A percentile compares a stretch with the other conserved stretches of the same genome.
Evolutionary conservation across 129 eudicot genomes (phyloP).

Genomic region (Chrysanthemum seticuspe): DNA sequence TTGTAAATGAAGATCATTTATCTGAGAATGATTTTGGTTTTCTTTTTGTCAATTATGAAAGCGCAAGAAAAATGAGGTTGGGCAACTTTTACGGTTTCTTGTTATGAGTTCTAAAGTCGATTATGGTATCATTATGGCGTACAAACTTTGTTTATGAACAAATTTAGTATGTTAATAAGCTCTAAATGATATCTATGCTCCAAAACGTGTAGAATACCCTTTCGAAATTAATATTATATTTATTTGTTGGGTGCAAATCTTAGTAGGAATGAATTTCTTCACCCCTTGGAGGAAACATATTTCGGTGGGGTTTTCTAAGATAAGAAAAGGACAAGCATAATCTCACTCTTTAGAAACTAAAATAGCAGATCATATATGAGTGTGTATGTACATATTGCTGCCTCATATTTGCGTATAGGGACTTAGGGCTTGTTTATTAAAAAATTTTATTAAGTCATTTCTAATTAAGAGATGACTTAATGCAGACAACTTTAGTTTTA

Average conservation of each 20-base stretch:
- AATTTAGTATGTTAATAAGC: neutral
- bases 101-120: neutral
- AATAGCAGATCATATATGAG: neutral
- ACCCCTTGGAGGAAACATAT: constrained; percentile 27
- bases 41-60: neutral
- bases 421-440: too few species aligned
- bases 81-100: neutral
- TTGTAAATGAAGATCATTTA: too few species aligned
- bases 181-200: neutral
- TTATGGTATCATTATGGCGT: neutral
- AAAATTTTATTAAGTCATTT: too few species aligned
- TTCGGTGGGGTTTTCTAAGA: constrained; percentile 20
- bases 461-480: too few species aligned
- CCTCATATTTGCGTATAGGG: too few species aligned
- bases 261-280: constrained; percentile 30
- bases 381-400: too few species aligned
- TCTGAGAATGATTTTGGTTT: neutral
- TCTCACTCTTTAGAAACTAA: neutral
- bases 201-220: neutral
- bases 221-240: neutral
- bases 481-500: too few species aligned
- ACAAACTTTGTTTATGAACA: neutral
- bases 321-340: constrained; percentile 25
- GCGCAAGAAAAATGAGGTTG: neutral
- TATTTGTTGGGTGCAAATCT: constrained; percentile 28